phyloP scores from a whole-genome alignment of 2,329 filamentous ascomycete genomes.

The Ilyonectria destructans region DNA sequence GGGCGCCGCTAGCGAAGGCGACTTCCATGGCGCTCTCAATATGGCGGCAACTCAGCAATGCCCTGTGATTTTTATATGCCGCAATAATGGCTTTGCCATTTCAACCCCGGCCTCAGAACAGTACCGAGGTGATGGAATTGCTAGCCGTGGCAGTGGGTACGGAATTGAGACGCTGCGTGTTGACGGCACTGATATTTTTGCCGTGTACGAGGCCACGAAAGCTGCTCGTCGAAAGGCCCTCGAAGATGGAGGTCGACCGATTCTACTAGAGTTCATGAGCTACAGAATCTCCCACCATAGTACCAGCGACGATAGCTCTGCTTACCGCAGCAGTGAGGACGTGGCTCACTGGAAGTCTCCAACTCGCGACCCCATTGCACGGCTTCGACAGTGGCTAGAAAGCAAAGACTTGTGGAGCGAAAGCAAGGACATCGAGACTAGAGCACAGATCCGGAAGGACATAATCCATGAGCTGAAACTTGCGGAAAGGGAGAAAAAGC shows the following conservation, averaged over 20 bases:
- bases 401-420: slow-evolving; percentile 27
- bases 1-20: slow-evolving; percentile 86
- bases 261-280: slow-evolving; percentile 36
- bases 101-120: slow-evolving; percentile 87
- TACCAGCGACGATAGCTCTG: slow-evolving; percentile 34
- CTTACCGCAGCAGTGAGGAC: slow-evolving; percentile 23
- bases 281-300: slow-evolving; percentile 36
- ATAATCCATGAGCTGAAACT: slow-evolving; percentile 19
- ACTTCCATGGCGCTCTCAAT: slow-evolving; percentile 89
- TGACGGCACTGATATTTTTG: slow-evolving; percentile 89
- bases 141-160: slow-evolving; percentile 84
- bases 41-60: slow-evolving; percentile 86
- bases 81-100: slow-evolving; percentile 90
- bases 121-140: slow-evolving; percentile 88
- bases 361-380: slow-evolving; percentile 8
- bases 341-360: slow-evolving; percentile 24
- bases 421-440: background rate
- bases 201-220: slow-evolving; percentile 81
- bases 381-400: slow-evolving; percentile 23
- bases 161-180: slow-evolving; percentile 89
- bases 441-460: slow-evolving; percentile 18
- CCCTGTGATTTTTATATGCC: slow-evolving; percentile 86
- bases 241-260: slow-evolving; percentile 20
- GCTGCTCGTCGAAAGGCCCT: slow-evolving; percentile 72
- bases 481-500: slow-evolving; percentile 31